phyloP scores from a whole-genome alignment of 2,329 filamentous ascomycete genomes.

The Colletotrichum sp. region DNA sequence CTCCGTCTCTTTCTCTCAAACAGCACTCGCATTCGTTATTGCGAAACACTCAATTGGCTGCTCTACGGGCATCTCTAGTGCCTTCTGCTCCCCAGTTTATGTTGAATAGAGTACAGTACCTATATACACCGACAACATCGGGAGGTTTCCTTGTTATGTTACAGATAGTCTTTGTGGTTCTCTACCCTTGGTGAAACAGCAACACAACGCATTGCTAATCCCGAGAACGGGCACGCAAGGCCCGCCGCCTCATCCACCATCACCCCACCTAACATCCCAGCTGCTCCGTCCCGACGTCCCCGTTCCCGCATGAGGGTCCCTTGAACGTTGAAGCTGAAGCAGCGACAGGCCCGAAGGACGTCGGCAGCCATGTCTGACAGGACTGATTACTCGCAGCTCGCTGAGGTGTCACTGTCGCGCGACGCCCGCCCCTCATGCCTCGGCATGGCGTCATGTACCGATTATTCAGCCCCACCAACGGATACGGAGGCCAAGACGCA shows the following conservation, averaged over 20 bases:
- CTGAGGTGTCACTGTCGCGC: neutral
- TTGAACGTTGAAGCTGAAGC: neutral
- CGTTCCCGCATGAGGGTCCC: neutral
- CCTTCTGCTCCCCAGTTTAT: neutral
- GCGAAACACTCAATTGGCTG: neutral
- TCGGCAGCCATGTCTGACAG: neutral
- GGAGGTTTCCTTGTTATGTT: neutral
- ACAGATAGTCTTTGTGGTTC: neutral
- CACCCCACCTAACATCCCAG: neutral
- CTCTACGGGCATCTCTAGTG: neutral
- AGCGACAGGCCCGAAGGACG: neutral
- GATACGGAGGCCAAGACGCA: neutral
- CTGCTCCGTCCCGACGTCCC: neutral
- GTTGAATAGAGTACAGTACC: neutral
- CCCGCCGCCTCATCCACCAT: neutral
- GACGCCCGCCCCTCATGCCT: neutral
- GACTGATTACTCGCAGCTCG: neutral
- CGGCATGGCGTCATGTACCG: constrained; percentile 15
- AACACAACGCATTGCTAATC: neutral
- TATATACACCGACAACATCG: neutral
- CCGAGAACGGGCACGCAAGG: neutral
- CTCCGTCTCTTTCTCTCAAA: neutral
- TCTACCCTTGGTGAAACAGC: neutral
- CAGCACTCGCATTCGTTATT: neutral
- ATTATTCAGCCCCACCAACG: neutral